Evolutionary conservation across 768 basidiomycete species (phyloP).

Genomic region (Tylopilus plumbeoviolaceoides): DNA sequence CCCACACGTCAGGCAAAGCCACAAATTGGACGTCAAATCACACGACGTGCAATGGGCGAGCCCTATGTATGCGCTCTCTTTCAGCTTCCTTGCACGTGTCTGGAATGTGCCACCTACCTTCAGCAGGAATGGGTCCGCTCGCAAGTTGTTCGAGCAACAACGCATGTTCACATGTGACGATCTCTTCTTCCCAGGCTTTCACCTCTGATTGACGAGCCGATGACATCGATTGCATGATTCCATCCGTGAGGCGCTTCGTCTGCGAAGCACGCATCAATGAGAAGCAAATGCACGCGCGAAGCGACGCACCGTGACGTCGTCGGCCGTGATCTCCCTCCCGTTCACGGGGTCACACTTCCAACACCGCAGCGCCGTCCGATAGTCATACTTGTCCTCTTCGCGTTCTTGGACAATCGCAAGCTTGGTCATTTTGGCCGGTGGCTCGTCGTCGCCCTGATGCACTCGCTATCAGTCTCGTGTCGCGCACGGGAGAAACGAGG

Average conservation of each 20-base stretch:
- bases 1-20: slow-evolving; percentile 94
- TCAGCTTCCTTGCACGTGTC: neutral
- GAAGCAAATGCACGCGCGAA: neutral
- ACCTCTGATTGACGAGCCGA: slow-evolving; percentile 93
- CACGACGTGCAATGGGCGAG: slow-evolving; percentile 80
- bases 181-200: slow-evolving; percentile 97
- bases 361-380: slow-evolving; percentile 60
- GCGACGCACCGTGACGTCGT: slow-evolving; percentile 33
- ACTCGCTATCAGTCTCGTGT: neutral
- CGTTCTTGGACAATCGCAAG: slow-evolving; percentile 83
- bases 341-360: slow-evolving; percentile 63
- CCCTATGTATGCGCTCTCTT: slow-evolving; percentile 39
- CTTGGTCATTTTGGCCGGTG: slow-evolving; percentile 85
- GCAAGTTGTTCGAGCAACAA: slow-evolving; percentile 47
- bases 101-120: slow-evolving; percentile 15
- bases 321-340: slow-evolving; percentile 42
- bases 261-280: slow-evolving; percentile 18
- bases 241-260: slow-evolving; percentile 56
- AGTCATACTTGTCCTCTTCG: slow-evolving; percentile 87
- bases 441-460: slow-evolving; percentile 65
- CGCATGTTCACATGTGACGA: slow-evolving; percentile 80
- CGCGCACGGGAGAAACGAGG: neutral
- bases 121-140: slow-evolving; percentile 21
- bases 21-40: slow-evolving; percentile 86
- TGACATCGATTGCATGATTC: slow-evolving; percentile 76